A percentile compares a stretch with the other conserved stretches of the same genome.
Conservation (phyloP, 2,329 filamentous ascomycete genomes). For the Cladosporium sp. region DNA sequence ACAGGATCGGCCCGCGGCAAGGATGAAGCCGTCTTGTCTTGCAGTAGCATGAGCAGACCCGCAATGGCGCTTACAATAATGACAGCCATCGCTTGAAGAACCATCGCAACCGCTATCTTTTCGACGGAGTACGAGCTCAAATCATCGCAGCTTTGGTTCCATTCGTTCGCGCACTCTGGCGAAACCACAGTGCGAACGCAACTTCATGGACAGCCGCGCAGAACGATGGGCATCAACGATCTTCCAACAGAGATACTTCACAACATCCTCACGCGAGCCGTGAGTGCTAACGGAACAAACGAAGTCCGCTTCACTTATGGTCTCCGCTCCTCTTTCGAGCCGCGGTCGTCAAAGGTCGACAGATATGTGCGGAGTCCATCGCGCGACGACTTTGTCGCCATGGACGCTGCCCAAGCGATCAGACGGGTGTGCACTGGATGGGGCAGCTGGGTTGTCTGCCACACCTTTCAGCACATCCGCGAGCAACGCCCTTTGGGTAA, state of each 20-base stretch:
- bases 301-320: slow-evolving; percentile 48
- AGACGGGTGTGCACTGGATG: slow-evolving; percentile 45
- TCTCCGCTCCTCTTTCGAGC: slow-evolving; percentile 43
- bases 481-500: slow-evolving; percentile 48
- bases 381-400: slow-evolving; percentile 45
- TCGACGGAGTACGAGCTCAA: too few species aligned
- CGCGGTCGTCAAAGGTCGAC: slow-evolving; percentile 36
- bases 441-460: slow-evolving; percentile 49
- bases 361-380: slow-evolving; percentile 47
- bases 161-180: too few species aligned
- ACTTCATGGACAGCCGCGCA: too few species aligned
- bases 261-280: slow-evolving; percentile 45
- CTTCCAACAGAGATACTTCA: slow-evolving; percentile 48
- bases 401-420: slow-evolving; percentile 45
- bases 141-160: too few species aligned
- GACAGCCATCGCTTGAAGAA: too few species aligned
- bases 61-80: too few species aligned
- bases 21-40: too few species aligned
- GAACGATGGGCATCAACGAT: slow-evolving; percentile 37
- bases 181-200: too few species aligned
- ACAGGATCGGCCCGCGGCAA: too few species aligned
- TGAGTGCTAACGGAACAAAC: slow-evolving; percentile 42
- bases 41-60: too few species aligned
- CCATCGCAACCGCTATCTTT: too few species aligned
- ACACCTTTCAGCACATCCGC: slow-evolving; percentile 46